Percentiles rank a stretch among this genome's conserved stretches.
phyloP scores from a whole-genome alignment of 495 filamentous ascomycete genomes.

The Penicillium ochrochloron region DNA sequence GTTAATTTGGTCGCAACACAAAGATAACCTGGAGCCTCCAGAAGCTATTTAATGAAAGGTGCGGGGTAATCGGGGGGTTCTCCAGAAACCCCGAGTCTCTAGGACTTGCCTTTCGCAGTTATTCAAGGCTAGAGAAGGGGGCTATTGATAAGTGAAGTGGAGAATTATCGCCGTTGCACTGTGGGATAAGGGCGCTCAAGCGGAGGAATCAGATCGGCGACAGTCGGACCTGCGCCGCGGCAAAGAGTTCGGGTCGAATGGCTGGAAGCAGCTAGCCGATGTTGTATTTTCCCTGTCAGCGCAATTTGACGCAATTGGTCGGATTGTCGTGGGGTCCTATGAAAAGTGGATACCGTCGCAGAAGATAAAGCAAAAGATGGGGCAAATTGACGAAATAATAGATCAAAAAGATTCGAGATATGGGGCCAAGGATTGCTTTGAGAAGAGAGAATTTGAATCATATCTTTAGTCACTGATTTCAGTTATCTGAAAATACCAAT shows the following conservation, averaged over 20 bases:
- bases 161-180: background rate
- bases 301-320: conserved; percentile 38
- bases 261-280: conserved; percentile 6
- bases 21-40: background rate
- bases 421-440: background rate
- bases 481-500: background rate
- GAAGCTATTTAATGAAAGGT: conserved; percentile 22
- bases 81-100: conserved; percentile 10
- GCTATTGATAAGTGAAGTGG: background rate
- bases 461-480: background rate
- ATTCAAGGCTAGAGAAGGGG: background rate
- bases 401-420: background rate
- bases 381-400: background rate
- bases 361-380: conserved; percentile 5
- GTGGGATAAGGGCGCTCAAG: background rate
- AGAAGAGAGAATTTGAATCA: background rate
- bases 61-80: conserved; percentile 14
- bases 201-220: background rate
- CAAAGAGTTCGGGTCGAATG: conserved; percentile 1
- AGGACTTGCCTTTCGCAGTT: conserved; percentile 24
- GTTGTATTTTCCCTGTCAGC: conserved; percentile 15
- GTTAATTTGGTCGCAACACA: background rate
- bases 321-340: background rate
- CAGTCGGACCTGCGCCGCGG: background rate
- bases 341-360: conserved; percentile 13